A percentile compares a stretch with the other conserved stretches of the same genome.
phyloP scores from a whole-genome alignment of 1,284 basidiomycete genomes.

The Sporisorium exsertum region DNA sequence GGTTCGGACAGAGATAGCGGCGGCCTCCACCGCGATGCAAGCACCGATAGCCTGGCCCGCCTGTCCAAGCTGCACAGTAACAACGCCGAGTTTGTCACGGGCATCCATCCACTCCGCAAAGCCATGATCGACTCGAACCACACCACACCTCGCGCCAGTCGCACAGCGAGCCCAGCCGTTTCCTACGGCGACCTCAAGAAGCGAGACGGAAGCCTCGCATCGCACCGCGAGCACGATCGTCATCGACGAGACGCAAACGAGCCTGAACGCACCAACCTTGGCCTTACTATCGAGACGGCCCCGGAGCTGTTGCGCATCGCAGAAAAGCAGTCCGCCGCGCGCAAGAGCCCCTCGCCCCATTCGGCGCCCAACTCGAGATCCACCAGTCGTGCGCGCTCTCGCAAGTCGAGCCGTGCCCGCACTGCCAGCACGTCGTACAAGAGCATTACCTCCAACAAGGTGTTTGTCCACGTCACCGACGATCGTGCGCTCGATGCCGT shows the following conservation, averaged over 20 bases:
- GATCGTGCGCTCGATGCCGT: slow-evolving; percentile 55
- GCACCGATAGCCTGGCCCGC: slow-evolving; percentile 32
- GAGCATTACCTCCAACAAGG: slow-evolving; percentile 36
- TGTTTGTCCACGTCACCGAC: slow-evolving; percentile 60
- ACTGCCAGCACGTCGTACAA: slow-evolving; percentile 32
- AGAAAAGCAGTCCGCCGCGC: slow-evolving; percentile 12
- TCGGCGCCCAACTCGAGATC: slow-evolving; percentile 42
- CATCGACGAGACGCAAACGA: slow-evolving; percentile 10
- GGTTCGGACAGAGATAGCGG: slow-evolving; percentile 17
- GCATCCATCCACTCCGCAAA: slow-evolving; percentile 44
- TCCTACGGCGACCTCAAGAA: slow-evolving; percentile 37
- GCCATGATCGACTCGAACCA: slow-evolving; percentile 51
- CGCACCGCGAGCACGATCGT: slow-evolving; percentile 18
- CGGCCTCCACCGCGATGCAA: slow-evolving; percentile 28
- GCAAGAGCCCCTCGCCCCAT: slow-evolving; percentile 15
- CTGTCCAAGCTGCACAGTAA: slow-evolving; percentile 31
- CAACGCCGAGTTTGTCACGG: slow-evolving; percentile 35
- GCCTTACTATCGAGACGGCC: slow-evolving; percentile 49
- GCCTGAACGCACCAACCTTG: slow-evolving; percentile 21
- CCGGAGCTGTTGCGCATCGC: slow-evolving; percentile 44
- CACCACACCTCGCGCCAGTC: slow-evolving; percentile 49
- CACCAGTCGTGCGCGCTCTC: slow-evolving; percentile 45
- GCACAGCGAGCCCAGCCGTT: slow-evolving; percentile 40
- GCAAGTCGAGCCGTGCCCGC: slow-evolving; percentile 33
- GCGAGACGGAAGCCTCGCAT: slow-evolving; percentile 27